These are phyloP conservation scores for Sporothrix brunneoviolacea DNA, from an alignment of 2,329 filamentous ascomycete species.

Conservation along the genomic window DNA sequence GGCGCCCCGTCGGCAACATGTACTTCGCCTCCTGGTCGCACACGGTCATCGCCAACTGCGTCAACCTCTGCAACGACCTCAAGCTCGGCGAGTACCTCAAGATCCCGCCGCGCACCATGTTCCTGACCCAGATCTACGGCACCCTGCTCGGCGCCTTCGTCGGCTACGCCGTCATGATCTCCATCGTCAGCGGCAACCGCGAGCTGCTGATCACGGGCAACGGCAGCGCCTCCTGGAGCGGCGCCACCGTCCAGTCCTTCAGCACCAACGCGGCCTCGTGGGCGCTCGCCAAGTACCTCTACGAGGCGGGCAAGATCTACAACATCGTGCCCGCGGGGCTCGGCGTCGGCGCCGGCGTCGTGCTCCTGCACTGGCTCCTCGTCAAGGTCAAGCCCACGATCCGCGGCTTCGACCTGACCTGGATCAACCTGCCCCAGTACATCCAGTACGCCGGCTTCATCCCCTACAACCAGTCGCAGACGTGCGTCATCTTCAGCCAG, in stretches of 20 bases:
- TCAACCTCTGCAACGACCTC: constrained; percentile 45
- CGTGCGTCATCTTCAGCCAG: constrained; percentile 46
- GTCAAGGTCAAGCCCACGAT: constrained; percentile 42
- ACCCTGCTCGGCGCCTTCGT: constrained; percentile 47
- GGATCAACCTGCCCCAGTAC: constrained; percentile 48
- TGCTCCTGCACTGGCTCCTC: constrained; percentile 38
- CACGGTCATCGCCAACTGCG: constrained; percentile 44
- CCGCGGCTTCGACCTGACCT: constrained; percentile 31
- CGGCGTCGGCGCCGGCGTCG: constrained; percentile 38
- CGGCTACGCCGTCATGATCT: constrained; percentile 41
- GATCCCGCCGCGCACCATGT: constrained; percentile 49
- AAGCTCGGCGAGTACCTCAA: constrained; percentile 58
- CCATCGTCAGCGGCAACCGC: constrained; percentile 43
- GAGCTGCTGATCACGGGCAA: constrained; percentile 38
- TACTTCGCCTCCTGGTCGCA: constrained; percentile 55
- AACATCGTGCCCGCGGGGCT: constrained; percentile 44
- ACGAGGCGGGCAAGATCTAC: constrained; percentile 38
- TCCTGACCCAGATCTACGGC: constrained; percentile 49
- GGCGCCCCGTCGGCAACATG: constrained; percentile 48
- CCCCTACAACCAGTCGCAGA: constrained; percentile 49
- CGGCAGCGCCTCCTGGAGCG: constrained; percentile 47
- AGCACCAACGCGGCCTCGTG: constrained; percentile 42
- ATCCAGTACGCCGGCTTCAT: constrained; percentile 49
- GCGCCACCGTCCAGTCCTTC: constrained; percentile 42
- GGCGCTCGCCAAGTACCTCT: constrained; percentile 49